A percentile compares a stretch with the other conserved stretches of the same genome.
Evolutionary conservation across 2,329 filamentous ascomycete genomes (phyloP).

Genomic region (Cladophialophora carrionii): DNA sequence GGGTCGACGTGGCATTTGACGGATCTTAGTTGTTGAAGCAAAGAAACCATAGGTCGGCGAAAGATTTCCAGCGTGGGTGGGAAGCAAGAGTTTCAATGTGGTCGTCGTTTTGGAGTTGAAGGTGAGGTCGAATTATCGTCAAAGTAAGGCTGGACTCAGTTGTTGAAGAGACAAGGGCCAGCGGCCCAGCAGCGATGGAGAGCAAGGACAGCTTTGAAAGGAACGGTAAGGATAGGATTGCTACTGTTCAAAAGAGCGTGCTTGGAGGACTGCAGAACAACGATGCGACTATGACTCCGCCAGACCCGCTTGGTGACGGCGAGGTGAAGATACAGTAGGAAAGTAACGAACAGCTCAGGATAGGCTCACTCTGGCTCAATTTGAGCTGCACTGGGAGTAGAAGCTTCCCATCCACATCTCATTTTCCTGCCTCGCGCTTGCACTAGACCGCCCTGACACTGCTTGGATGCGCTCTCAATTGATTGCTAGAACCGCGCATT

Average conservation of each 20-base stretch:
- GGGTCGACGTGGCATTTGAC: conserved; percentile 44
- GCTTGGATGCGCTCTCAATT: neutral
- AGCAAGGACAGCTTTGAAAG: neutral
- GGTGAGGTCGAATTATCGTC: neutral
- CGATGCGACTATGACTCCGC: neutral
- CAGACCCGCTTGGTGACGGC: neutral
- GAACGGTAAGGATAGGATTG: neutral
- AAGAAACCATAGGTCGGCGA: conserved; percentile 11
- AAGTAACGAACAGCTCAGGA: conserved; percentile 3
- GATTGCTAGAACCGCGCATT: neutral
- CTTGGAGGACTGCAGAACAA: conserved; percentile 6
- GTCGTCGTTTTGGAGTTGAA: neutral
- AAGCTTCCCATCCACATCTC: neutral
- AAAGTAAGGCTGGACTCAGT: neutral
- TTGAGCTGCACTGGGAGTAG: neutral
- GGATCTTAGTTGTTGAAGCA: conserved; percentile 11
- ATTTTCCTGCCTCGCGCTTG: neutral
- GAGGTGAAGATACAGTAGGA: conserved; percentile 11
- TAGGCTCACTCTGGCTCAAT: neutral
- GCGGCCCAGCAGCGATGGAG: neutral
- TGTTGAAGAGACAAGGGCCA: neutral
- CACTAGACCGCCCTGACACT: neutral
- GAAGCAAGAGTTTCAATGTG: neutral
- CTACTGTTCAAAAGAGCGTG: conserved; percentile 11
- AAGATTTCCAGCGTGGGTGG: neutral